These are phyloP conservation scores for Peronospora belbahrii DNA, from an alignment of 352 stramenopile genomes.

Conservation along the genomic window DNA sequence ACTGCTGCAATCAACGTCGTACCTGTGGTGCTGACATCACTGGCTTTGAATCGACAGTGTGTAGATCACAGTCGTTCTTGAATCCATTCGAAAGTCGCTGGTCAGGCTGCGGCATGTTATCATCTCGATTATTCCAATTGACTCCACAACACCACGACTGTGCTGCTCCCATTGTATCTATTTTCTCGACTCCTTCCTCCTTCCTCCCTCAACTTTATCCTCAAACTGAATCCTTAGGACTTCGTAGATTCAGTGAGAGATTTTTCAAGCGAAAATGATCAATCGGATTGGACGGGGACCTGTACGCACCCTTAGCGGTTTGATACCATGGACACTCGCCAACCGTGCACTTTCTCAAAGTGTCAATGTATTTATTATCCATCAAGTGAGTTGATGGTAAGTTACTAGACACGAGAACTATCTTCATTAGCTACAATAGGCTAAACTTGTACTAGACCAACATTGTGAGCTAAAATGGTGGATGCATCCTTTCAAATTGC, in stretches of 20 bases:
- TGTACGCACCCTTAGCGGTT: no score
- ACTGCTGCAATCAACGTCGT: background rate
- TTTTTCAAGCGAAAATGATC: conserved; percentile 5
- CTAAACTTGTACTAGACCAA: no score
- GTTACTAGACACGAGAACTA: no score
- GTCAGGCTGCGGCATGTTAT: conserved; percentile 30
- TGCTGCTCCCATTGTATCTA: conserved; percentile 25
- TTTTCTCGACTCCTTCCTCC: background rate
- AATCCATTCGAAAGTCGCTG: conserved; percentile 42
- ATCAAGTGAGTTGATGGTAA: no score
- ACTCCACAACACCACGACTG: conserved; percentile 54
- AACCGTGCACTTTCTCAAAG: no score
- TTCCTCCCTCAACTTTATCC: background rate
- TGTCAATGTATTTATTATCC: no score
- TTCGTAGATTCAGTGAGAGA: conserved; percentile 10
- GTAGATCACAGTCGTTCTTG: conserved; percentile 27
- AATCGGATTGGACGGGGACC: conserved; percentile 10
- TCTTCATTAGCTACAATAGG: no score
- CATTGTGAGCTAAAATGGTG: no score
- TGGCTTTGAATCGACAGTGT: conserved; percentile 14
- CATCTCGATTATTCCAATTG: conserved; percentile 20
- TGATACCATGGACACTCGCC: no score
- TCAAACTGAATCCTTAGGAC: conserved; percentile 3
- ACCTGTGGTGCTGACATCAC: conserved; percentile 35
- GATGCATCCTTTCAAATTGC: no score